Base-by-base conservation (phyloP, 306 rosid species). In the Malus sieversii region DNA sequence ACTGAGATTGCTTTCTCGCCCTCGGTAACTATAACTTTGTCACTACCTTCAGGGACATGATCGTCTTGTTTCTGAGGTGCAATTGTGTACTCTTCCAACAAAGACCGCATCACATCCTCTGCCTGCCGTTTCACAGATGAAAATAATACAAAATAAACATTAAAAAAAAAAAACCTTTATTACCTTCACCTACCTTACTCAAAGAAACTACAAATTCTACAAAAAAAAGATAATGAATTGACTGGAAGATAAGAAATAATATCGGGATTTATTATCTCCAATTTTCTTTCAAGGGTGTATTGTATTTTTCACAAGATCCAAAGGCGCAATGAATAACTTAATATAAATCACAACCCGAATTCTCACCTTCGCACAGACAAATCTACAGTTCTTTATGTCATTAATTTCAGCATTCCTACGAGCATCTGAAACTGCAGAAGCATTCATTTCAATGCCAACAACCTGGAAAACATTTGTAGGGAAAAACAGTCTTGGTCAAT, bases 401-500 rank as follows among this genome's bases (percentile, higher is more conserved):
- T 96, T 96, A 80, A 88, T 85, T 83, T 96, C 98, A 46, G 97
- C 96, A 75, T 96, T 96, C 87, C 92, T 89, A 58, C 78, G 84
- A 70, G 97, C 99, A 75, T 92, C 98, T 75, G 88, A 87, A 75
- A 95, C 90, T 2, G 99, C 97, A 78, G 99, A 92, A 68, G 96
- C 92, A 52, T 95, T 92, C 97, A 95, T 92, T 89, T 95, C 99
- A 81, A 95, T 86, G 53, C 99, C 99, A 85, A 95, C 78, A 83
- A 95, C 99, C 99, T 96, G 88, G 15, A 60, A 84, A 29, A 68
- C 72, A 67, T 29, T 58, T 25, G 55, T 59, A 72, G 60, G 33
- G 58, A 79, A 81, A 80, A 80, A 67, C 66, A 68, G 33, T 59
- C 18, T 83, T 22, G 71, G 73, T 22, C 38, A 79, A 44, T 59